phyloP scores from a whole-genome alignment of 768 basidiomycete genomes.

The Podaxis sp. region DNA sequence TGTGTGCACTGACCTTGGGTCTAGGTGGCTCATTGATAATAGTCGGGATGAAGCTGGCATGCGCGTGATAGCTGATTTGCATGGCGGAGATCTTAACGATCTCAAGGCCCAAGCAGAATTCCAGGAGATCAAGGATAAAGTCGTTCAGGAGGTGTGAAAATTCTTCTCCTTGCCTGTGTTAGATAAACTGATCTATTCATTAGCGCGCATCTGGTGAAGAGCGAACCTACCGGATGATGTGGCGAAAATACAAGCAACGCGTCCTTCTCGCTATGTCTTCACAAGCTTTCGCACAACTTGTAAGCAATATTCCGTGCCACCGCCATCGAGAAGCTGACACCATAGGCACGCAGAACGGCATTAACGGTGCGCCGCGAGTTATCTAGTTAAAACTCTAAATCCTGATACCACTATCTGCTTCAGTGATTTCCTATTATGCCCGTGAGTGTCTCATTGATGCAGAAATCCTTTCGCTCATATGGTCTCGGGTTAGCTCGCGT shows the following conservation, averaged over 20 bases:
- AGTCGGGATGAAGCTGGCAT: conserved; percentile 82
- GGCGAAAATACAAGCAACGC: conserved; percentile 78
- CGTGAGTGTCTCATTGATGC: conserved; percentile 48
- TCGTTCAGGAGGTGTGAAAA: conserved; percentile 52
- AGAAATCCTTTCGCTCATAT: not conserved
- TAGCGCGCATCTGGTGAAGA: conserved; percentile 71
- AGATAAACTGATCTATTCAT: not conserved
- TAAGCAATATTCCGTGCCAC: conserved; percentile 32
- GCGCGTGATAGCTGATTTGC: conserved; percentile 77
- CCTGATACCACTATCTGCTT: not conserved
- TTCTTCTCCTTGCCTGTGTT: conserved; percentile 1
- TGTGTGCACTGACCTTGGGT: too few relatives aligned
- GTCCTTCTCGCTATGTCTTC: conserved; percentile 92
- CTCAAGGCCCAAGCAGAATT: conserved; percentile 69
- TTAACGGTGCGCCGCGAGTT: conserved; percentile 59
- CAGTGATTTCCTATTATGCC: conserved; percentile 90
- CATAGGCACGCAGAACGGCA: conserved; percentile 63
- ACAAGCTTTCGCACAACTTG: conserved; percentile 89
- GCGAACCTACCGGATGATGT: conserved; percentile 72
- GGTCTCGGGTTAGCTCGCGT: conserved; percentile 55
- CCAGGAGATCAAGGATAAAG: conserved; percentile 79
- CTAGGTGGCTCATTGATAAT: too few relatives aligned
- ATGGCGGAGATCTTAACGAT: conserved; percentile 73
- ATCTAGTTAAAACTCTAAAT: not conserved
- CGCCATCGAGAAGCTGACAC: too few relatives aligned